Evolutionary conservation across 1,284 basidiomycete species (phyloP).

Genomic region (Clitocybe nebularis): DNA sequence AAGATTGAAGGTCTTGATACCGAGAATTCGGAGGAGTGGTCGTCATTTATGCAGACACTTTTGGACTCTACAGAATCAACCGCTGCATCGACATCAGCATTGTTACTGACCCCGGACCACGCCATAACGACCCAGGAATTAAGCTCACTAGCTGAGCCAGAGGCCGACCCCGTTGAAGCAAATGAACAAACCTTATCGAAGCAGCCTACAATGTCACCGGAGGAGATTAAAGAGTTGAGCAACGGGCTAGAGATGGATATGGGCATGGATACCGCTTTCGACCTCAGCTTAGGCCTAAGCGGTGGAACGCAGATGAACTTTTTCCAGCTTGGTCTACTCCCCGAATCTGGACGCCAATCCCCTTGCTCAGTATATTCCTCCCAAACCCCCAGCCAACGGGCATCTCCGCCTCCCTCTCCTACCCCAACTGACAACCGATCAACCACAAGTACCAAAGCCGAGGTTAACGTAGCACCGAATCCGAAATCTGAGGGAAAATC

Average conservation of each 20-base stretch:
- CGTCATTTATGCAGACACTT: conserved; percentile 38
- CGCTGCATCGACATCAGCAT: conserved; percentile 8
- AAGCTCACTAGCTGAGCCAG: no score
- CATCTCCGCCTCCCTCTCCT: conserved; percentile 22
- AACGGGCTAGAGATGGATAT: conserved; percentile 31
- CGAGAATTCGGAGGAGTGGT: conserved; percentile 36
- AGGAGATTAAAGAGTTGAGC: conserved; percentile 31
- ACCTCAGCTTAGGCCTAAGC: conserved; percentile 31
- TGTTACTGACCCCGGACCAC: conserved; percentile 13
- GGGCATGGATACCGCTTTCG: conserved; percentile 30
- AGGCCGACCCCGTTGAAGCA: background rate
- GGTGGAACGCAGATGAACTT: conserved; percentile 29
- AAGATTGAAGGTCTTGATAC: conserved; percentile 28
- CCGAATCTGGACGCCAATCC: conserved; percentile 25
- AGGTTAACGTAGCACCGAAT: conserved; percentile 11
- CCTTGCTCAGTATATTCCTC: conserved; percentile 33
- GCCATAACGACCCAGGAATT: conserved; percentile 6
- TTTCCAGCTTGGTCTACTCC: conserved; percentile 31
- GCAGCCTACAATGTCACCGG: conserved; percentile 21
- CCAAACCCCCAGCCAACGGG: conserved; percentile 23
- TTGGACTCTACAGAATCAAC: conserved; percentile 23
- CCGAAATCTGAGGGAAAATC: conserved; percentile 16
- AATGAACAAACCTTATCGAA: background rate
- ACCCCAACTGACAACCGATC: conserved; percentile 25
- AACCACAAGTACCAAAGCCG: conserved; percentile 24